These are phyloP conservation scores for Lentinus brumalis DNA, from an alignment of 768 basidiomycete species.

Conservation along the genomic window DNA sequence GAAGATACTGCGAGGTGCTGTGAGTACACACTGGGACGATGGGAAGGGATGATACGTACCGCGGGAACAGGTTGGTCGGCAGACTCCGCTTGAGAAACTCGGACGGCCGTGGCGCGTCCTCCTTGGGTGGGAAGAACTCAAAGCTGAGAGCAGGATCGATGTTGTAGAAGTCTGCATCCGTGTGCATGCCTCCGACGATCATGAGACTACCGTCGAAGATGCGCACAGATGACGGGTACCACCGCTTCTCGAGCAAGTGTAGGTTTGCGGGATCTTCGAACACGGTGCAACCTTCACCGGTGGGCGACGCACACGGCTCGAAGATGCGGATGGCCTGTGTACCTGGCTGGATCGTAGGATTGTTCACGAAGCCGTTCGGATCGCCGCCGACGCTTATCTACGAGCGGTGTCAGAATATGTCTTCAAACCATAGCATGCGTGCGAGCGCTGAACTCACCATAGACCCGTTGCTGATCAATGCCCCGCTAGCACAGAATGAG, in stretches of 20 bases:
- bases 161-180: slow-evolving; percentile 86
- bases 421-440: background rate
- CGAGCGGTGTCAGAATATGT: background rate
- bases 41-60: slow-evolving; percentile 39
- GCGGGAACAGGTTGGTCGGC: slow-evolving; percentile 40
- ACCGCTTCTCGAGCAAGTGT: slow-evolving; percentile 74
- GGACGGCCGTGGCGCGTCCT: slow-evolving; percentile 30
- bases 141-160: slow-evolving; percentile 75
- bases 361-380: slow-evolving; percentile 64
- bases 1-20: slow-evolving; percentile 64
- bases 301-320: slow-evolving; percentile 58
- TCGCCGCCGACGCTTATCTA: slow-evolving; percentile 74
- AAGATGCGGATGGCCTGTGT: slow-evolving; percentile 77
- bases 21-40: background rate
- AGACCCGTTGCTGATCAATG: slow-evolving; percentile 75
- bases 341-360: slow-evolving; percentile 71
- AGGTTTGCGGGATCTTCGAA: slow-evolving; percentile 65
- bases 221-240: slow-evolving; percentile 76
- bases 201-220: slow-evolving; percentile 76
- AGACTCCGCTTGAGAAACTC: slow-evolving; percentile 32
- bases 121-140: slow-evolving; percentile 83
- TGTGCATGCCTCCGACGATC: slow-evolving; percentile 80
- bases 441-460: slow-evolving; percentile 39
- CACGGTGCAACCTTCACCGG: slow-evolving; percentile 56
- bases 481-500: slow-evolving; percentile 85